A percentile compares a stretch with the other conserved stretches of the same genome.
phyloP scores from a whole-genome alignment of 108 stramenopile species.

The Cyclotella baltica region DNA sequence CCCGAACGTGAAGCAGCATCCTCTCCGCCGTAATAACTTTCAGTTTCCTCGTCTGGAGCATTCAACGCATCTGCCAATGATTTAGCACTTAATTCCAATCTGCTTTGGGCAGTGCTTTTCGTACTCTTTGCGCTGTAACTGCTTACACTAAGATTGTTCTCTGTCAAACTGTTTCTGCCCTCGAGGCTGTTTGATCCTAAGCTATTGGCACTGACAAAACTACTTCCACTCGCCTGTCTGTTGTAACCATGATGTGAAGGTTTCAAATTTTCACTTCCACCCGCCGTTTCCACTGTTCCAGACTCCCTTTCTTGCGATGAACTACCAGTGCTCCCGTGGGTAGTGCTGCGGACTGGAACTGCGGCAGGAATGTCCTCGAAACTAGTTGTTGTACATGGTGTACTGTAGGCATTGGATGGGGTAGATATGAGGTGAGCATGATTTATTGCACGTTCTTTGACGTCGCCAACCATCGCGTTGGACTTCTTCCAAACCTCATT shows the following conservation, averaged over 20 bases:
- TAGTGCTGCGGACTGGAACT: neutral
- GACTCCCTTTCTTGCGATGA: neutral
- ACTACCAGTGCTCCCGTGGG: neutral
- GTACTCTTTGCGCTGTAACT: neutral
- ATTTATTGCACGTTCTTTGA: neutral
- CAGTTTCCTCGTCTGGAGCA: neutral
- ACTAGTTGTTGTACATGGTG: neutral
- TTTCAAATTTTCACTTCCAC: neutral
- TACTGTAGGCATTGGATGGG: neutral
- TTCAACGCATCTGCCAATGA: constrained; percentile 4
- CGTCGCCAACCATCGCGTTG: neutral
- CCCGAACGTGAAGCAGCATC: neutral
- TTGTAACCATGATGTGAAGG: neutral
- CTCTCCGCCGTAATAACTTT: neutral
- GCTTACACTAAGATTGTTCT: neutral
- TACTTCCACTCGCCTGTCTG: neutral
- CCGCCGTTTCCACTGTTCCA: neutral
- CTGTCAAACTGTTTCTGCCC: neutral
- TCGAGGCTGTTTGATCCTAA: neutral
- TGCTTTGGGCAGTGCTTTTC: constrained; percentile 1
- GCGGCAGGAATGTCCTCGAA: constrained; percentile 1
- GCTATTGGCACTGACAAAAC: neutral
- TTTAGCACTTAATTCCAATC: constrained; percentile 4
- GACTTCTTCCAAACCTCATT: neutral
- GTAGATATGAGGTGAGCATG: neutral